Evolutionary conservation across 2,329 filamentous ascomycete genomes (phyloP).

Genomic region (Verticillium isaacii): DNA sequence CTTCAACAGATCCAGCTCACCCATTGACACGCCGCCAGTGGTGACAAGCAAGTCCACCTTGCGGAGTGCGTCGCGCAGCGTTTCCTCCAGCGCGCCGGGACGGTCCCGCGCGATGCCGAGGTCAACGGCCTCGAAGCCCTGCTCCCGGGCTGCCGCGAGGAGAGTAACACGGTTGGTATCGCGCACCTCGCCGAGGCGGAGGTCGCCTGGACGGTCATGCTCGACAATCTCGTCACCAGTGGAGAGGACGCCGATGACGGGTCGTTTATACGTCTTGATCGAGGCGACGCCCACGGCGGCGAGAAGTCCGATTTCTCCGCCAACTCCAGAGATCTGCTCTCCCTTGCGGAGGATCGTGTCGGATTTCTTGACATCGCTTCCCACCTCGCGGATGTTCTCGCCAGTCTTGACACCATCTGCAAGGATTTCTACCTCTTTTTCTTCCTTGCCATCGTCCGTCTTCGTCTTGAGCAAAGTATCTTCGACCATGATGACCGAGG

Average conservation of each 20-base stretch:
- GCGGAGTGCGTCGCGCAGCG: slow-evolving; percentile 69
- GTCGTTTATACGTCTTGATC: slow-evolving; percentile 69
- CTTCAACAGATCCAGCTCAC: slow-evolving; percentile 92
- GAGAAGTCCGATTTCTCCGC: slow-evolving; percentile 86
- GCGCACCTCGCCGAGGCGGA: slow-evolving; percentile 79
- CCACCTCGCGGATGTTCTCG: slow-evolving; percentile 88
- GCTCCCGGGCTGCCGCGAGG: slow-evolving; percentile 68
- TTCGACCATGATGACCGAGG: slow-evolving; percentile 94
- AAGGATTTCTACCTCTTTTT: slow-evolving; percentile 82
- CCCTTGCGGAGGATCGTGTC: slow-evolving; percentile 69
- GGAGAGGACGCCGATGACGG: slow-evolving; percentile 80
- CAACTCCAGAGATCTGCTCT: slow-evolving; percentile 77
- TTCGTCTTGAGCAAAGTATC: slow-evolving; percentile 74
- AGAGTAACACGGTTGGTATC: slow-evolving; percentile 91
- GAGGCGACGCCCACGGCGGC: slow-evolving; percentile 74
- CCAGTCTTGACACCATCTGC: slow-evolving; percentile 68
- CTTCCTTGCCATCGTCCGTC: slow-evolving; percentile 78
- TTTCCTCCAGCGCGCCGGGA: slow-evolving; percentile 69
- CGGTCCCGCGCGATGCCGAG: slow-evolving; percentile 79
- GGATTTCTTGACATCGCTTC: slow-evolving; percentile 74
- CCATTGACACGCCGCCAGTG: slow-evolving; percentile 94
- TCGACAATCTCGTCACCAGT: slow-evolving; percentile 93
- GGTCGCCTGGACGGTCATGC: slow-evolving; percentile 55
- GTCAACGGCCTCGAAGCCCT: slow-evolving; percentile 76
- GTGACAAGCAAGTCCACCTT: slow-evolving; percentile 81